Base-by-base conservation (phyloP, 2,329 filamentous ascomycete genomes). In the Aspergillus proliferans region DNA sequence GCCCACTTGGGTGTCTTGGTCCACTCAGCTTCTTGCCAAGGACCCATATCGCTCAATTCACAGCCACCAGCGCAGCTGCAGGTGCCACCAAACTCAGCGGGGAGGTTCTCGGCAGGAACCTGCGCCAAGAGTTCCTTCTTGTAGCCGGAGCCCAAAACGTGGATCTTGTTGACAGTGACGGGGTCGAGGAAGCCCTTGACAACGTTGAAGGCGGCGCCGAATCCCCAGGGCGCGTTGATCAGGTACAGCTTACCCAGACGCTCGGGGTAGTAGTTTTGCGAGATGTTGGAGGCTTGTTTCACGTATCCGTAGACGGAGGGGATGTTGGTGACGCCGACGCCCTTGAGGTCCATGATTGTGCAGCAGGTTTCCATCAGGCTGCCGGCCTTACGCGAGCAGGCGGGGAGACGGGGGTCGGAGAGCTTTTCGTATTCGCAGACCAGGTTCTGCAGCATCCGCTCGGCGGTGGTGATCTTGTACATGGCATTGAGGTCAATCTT, bases 191-290 rank as follows among this genome's bases (percentile, higher is more conserved):
- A 97, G 58, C 84, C 84, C 80, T 94, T 96, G 72, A 97, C 82
- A 50, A 94, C 80, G 67, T 75, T 79, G 80, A 93, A 98, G 55
- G 90, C 87, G 59, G 81, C 80, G 53, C 85, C 85, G 79, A 97
- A 97, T 22, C 91, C 91, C 91, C 91, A 97, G 18, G 90, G 90
- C 3, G 92, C 88, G 74, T 98, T 98, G 83, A 98, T 96, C 62
- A 98, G 76, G 80, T 95, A 98, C 67, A 98, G 80, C 74, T 90
- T 91, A 65, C 93, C 93, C 51, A 98, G 80, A 51, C 93, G 88
- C 80, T 98, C 93, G 6, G 93, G 93, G 76, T 98, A 98, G 83
- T 97, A 95, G 81, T 97, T 95, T 75, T 97, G 93, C 57, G 88
- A 95, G 74, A 98, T 88, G 69, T 77, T 84, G 30, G 89, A 93